Evolutionary conservation across 306 rosid species (phyloP).

Genomic region (Aeschynomene evenia): DNA sequence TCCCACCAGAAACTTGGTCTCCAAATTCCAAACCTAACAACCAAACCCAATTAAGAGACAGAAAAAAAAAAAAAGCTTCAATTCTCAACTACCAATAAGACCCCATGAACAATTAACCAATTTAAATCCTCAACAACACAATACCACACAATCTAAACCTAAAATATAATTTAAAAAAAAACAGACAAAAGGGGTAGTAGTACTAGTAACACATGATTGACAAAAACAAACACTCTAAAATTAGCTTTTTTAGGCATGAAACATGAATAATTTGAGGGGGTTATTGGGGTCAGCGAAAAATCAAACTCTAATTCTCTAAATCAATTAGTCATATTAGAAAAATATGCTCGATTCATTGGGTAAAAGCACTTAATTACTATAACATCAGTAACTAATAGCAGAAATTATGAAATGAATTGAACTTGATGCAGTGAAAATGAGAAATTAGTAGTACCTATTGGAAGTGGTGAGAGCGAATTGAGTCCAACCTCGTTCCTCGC

Average conservation of each 20-base stretch:
- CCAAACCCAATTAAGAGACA: background rate
- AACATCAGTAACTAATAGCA: background rate
- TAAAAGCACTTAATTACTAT: too few species aligned
- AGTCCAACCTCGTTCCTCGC: slow-evolving; percentile 60
- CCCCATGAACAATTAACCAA: background rate
- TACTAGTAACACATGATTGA: background rate
- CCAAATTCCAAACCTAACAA: background rate
- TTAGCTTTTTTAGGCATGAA: too few species aligned
- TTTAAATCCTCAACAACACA: background rate
- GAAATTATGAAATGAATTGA: too few species aligned
- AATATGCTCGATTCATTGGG: too few species aligned
- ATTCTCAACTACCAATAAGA: background rate
- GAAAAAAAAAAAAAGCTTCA: background rate
- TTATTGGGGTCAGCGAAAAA: too few species aligned
- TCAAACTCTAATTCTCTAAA: too few species aligned
- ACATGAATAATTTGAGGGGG: too few species aligned
- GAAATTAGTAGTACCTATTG: slow-evolving; percentile 49
- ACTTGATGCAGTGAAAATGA: too few species aligned
- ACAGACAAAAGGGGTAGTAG: background rate
- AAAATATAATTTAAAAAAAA: background rate
- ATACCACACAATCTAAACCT: background rate
- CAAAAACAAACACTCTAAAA: too few species aligned
- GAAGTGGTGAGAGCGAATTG: slow-evolving; percentile 73
- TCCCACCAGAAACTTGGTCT: background rate
- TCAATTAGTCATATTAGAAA: too few species aligned